phyloP scores from a whole-genome alignment of 1,139 yeast species.

The Zygosaccharomyces sapae region DNA sequence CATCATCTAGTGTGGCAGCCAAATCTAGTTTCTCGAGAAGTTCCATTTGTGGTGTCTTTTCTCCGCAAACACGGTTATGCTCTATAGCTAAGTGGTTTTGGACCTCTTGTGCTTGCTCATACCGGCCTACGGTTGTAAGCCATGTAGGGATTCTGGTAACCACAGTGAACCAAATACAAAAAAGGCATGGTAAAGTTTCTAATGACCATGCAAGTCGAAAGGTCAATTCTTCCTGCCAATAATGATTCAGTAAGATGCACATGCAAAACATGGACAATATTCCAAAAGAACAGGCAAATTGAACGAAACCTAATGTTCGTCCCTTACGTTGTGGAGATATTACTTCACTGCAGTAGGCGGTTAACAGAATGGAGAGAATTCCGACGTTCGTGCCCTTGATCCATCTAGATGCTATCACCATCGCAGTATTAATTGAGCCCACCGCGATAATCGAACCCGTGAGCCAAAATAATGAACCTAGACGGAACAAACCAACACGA shows the following conservation, averaged over 20 bases:
- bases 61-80: constrained; percentile 16
- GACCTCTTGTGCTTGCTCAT: constrained; percentile 22
- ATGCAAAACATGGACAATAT: constrained; percentile 44
- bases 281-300: constrained; percentile 67
- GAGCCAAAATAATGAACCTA: constrained; percentile 35
- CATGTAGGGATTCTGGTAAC: constrained; percentile 76
- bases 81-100: constrained; percentile 20
- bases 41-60: constrained; percentile 32
- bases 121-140: constrained; percentile 35
- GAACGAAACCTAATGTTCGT: constrained; percentile 60
- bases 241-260: constrained; percentile 18
- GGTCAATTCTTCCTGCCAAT: constrained; percentile 44
- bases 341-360: constrained; percentile 71
- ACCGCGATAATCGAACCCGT: constrained; percentile 37
- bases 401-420: constrained; percentile 53
- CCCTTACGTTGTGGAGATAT: constrained; percentile 67
- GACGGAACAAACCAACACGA: constrained; percentile 29
- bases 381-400: constrained; percentile 70
- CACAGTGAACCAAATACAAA: constrained; percentile 43
- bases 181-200: constrained; percentile 58
- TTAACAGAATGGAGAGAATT: constrained; percentile 64
- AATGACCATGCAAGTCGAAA: constrained; percentile 69
- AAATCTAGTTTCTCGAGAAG: constrained; percentile 42
- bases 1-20: constrained; percentile 41
- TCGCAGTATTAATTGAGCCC: constrained; percentile 30